Base-by-base conservation (phyloP, 306 rosid genomes). In the Hippophae gyantsensis region DNA sequence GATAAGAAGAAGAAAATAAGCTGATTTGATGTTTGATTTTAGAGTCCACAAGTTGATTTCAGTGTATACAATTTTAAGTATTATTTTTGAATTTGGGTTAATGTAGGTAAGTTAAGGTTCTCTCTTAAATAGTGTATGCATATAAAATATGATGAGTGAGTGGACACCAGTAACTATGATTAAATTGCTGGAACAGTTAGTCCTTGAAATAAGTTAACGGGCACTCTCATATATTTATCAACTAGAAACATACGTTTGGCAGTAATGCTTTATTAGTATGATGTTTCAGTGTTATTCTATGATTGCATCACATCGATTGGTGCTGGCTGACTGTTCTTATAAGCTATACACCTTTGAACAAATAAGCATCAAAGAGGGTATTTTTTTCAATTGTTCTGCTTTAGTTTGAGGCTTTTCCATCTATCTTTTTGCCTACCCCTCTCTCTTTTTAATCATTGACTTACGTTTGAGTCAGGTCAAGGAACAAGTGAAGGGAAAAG, bases 401-500 rank as follows among this genome's bases (percentile, higher is more conserved):
- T 38, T 32, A 1, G 18, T 4, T 7, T 9, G 4, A 23, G 7
- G 46, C 53, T 62, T 43, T 59, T 60, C 9, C 25, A 25, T 48
- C 11, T 38, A 46, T 42, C 12, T 12, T 26, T 23, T 13, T 27
- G 6, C 9, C 8, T 10, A 14, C 58, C 5, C 56, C 6, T 12
- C 8, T 52, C 53, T 49, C 9, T 13, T 13, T 49, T 49, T 13
- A 49, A 49, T 45, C 49, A 63, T 54, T 50, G 38, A 25, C 52
- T 38, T 18, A 59, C 66, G 54, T 65, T 59, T 65, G 75, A 61
- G 23, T 47, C 73, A 93, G 99, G 97, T 61, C 99, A 78, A 72
- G 99, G 90, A 57, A 13, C 84, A 50, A 73, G 84, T 66, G 99
- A 88, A 48, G 96, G 96, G 46, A 92, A 92, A 62, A 80, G 74